phyloP scores from a whole-genome alignment of 306 rosid species.

The Mucuna pruriens region DNA sequence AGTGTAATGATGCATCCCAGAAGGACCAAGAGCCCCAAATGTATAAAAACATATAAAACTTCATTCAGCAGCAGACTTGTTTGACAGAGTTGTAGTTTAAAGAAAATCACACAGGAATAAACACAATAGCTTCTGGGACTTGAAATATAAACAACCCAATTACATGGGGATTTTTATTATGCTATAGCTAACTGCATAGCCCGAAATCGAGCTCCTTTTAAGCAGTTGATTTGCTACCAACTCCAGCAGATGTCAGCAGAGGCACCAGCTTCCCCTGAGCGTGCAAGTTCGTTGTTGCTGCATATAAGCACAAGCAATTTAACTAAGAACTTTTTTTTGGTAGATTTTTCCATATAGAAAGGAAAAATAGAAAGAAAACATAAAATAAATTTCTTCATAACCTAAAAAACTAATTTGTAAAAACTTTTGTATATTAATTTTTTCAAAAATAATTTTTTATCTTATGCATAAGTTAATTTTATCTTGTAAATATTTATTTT shows the following conservation, averaged over 20 bases:
- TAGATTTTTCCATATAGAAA: no score
- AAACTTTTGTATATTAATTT: no score
- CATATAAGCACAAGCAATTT: slow-evolving; percentile 36
- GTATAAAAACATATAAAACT: background rate
- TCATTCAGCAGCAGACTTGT: background rate
- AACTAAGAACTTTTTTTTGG: background rate
- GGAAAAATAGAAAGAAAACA: no score
- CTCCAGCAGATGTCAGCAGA: slow-evolving; percentile 73
- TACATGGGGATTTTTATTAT: slow-evolving; percentile 23
- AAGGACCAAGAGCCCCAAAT: no score
- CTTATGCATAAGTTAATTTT: no score
- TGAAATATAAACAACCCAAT: background rate
- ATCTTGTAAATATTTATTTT: no score
- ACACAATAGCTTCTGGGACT: background rate
- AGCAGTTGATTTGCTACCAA: slow-evolving; percentile 47
- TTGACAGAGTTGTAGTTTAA: background rate
- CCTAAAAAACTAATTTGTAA: no score
- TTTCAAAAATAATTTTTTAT: no score
- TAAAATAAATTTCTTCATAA: no score
- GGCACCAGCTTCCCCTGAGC: slow-evolving; percentile 71
- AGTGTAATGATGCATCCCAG: no score
- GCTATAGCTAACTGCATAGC: slow-evolving; percentile 8
- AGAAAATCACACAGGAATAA: background rate
- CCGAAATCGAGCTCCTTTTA: slow-evolving; percentile 28
- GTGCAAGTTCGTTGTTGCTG: slow-evolving; percentile 67